Evolutionary conservation across 2,329 filamentous ascomycete species (phyloP), one percentile per base, ranked within the genome.

Genomic region (Paecilomyces niveus): DNA sequence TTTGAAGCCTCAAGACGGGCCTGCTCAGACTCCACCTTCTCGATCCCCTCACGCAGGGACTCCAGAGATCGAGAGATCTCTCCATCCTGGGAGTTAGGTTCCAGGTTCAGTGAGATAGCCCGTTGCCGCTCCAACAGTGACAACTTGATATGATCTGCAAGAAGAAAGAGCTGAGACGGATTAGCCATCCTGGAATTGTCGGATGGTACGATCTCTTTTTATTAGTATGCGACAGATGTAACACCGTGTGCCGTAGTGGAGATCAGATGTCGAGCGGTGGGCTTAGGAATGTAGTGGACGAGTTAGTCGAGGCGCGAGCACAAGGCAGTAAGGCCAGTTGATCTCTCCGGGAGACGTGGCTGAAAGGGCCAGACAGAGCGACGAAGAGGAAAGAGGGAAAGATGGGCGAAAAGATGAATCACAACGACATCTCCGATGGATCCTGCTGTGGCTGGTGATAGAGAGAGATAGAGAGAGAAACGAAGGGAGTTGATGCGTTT

Each of bases 61-160:
- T 96, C 90, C 55, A 99, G 80, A 2, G 92, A 97, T 56, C 90
- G 85, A 15, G 89, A 89, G 65, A 97, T 92, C 73, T 96, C 89
- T 49, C 89, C 88, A 77, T 97, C 92, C 74, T 96, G 90, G 21
- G 87, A 86, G 70, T 89, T 89, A 55, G 85, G 85, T 59, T 91
- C 85, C 58, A 96, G 83, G 65, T 91, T 87, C 52, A 96, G 83
- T 13, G 86, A 89, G 67, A 90, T 85, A 54, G 92, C 91, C 59
- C 93, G 87, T 77, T 96, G 88, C 59, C 93, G 87, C 79, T 97
- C 94, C 26, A 97, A 86, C 15, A 99, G 83, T 13, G 92, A 96
- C 61, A 97, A 85, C 77, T 97, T 97, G 81, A 97, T 90, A 76
- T 97, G 93, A 78, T 99, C 94, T 69, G 92, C 91, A 59, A 97